phyloP scores from a whole-genome alignment of 1,284 basidiomycete species.

The Tylopilus microsporus region DNA sequence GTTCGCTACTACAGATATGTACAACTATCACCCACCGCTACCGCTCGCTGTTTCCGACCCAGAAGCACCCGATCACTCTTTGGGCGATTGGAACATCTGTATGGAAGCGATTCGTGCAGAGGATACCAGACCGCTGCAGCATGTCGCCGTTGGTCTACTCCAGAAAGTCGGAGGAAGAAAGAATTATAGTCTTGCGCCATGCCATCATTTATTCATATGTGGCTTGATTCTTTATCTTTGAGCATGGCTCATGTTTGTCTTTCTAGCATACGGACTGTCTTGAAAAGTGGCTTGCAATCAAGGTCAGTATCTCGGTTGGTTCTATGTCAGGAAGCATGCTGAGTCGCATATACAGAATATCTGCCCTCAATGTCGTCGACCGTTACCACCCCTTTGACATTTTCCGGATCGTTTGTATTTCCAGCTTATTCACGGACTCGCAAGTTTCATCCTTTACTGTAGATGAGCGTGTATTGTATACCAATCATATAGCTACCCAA shows the following conservation, averaged over 20 bases:
- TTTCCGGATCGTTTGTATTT: slow-evolving; percentile 2
- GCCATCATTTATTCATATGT: slow-evolving; percentile 83
- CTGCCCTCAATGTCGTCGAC: slow-evolving; percentile 81
- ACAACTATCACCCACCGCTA: slow-evolving; percentile 81
- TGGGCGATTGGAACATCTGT: slow-evolving; percentile 86
- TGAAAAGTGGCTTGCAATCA: slow-evolving; percentile 85
- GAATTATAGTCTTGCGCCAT: slow-evolving; percentile 81
- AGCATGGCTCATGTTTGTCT: background rate
- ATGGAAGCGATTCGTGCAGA: slow-evolving; percentile 80
- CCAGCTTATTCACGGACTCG: background rate
- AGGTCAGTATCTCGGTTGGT: slow-evolving; percentile 34
- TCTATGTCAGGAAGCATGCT: background rate
- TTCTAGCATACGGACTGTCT: slow-evolving; percentile 78
- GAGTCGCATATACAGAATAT: slow-evolving; percentile 55
- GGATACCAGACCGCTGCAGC: slow-evolving; percentile 33
- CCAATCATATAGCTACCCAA: slow-evolving; percentile 5
- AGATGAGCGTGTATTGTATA: slow-evolving; percentile 10
- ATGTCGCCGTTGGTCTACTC: slow-evolving; percentile 33
- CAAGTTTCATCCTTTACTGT: background rate
- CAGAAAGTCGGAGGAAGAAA: slow-evolving; percentile 45
- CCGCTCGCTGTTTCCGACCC: slow-evolving; percentile 54
- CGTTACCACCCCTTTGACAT: slow-evolving; percentile 70
- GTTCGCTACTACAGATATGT: slow-evolving; percentile 60
- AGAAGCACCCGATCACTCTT: slow-evolving; percentile 65
- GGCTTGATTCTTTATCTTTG: background rate